phyloP scores from a whole-genome alignment of 345 rosid species.

The Eucalyptus tenuipes region DNA sequence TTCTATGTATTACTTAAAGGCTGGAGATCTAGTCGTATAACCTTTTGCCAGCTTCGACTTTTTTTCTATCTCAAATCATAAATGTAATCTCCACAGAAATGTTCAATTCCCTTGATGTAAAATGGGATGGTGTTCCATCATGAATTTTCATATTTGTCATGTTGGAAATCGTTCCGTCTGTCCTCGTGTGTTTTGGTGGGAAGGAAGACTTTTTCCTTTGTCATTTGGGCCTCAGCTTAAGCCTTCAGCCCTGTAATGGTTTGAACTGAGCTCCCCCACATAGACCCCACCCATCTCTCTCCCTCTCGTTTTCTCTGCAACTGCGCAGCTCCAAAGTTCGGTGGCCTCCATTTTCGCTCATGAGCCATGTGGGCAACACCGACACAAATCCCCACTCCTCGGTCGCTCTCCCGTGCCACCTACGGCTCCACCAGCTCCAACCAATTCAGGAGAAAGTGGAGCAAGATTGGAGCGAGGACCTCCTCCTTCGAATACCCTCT shows the following conservation, averaged over 20 bases:
- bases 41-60: not conserved
- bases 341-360: not conserved
- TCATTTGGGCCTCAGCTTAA: no score
- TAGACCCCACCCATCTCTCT: not conserved
- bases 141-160: not conserved
- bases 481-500: constrained; percentile 48
- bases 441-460: not conserved
- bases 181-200: not conserved
- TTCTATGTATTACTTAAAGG: not conserved
- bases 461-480: constrained; percentile 20
- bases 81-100: not conserved
- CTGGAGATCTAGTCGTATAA: not conserved
- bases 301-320: not conserved
- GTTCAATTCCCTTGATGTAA: not conserved
- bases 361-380: not conserved
- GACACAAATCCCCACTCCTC: not conserved
- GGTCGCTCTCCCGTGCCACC: not conserved
- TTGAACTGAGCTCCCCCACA: not conserved
- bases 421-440: not conserved
- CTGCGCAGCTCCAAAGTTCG: not conserved
- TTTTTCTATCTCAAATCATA: not conserved
- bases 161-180: not conserved
- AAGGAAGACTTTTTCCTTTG: not conserved
- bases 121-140: not conserved
- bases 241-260: not conserved